Conservation (phyloP, 129 eudicot genomes). For the Centaurea solstitialis region DNA sequence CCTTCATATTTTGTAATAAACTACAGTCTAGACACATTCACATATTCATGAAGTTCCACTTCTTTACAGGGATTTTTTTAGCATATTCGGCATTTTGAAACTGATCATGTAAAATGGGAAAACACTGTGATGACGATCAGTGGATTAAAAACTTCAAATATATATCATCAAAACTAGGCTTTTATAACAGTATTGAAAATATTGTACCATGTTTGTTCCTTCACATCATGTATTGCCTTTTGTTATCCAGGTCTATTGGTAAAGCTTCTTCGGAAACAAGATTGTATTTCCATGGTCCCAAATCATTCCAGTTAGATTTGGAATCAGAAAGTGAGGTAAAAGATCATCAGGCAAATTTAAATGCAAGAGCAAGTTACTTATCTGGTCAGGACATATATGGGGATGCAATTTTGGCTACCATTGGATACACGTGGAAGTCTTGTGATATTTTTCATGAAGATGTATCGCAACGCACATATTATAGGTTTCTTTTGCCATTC, state of each 20-base stretch:
- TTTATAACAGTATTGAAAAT: not conserved
- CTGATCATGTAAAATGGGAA: not conserved
- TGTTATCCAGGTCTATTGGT: constrained; percentile 68
- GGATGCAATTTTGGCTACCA: constrained; percentile 79
- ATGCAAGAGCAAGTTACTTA: constrained; percentile 81
- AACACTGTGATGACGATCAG: not conserved
- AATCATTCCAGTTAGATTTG: constrained; percentile 14
- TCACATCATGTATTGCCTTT: constrained; percentile 13
- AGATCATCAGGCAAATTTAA: constrained; percentile 35
- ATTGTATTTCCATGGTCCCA: constrained; percentile 59
- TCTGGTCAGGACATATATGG: constrained; percentile 70
- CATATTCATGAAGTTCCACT: no score
- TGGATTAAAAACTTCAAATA: not conserved
- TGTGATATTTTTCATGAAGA: constrained; percentile 71
- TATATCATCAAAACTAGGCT: not conserved
- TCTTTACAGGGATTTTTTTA: no score
- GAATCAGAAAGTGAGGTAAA: constrained; percentile 22
- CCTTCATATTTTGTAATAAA: no score
- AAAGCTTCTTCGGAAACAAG: constrained; percentile 91
- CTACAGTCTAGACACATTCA: no score
- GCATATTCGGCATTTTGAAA: not conserved
- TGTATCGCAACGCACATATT: constrained; percentile 63
- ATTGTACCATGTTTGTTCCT: not conserved
- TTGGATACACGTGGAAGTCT: constrained; percentile 88
- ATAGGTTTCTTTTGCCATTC: constrained; percentile 50